Percentiles rank a stretch among this genome's conserved stretches.
phyloP scores from a whole-genome alignment of 805 yeast genomes.

The Ogataea zsoltii region DNA sequence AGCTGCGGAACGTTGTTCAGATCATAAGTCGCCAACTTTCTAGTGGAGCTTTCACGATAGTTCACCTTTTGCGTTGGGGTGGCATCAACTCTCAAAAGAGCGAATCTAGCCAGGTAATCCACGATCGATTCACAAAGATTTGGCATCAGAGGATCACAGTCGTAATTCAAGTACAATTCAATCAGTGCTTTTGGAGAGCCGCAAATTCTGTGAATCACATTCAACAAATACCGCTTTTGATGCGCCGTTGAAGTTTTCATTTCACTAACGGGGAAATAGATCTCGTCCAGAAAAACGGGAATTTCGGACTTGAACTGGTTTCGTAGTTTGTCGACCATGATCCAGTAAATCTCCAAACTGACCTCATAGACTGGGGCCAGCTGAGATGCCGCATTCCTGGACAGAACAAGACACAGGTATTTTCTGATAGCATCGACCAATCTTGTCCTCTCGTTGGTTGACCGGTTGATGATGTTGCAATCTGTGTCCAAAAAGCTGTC shows the following conservation, averaged over 20 bases:
- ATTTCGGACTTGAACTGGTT: constrained; percentile 89
- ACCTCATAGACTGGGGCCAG: constrained; percentile 90
- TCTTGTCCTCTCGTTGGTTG: constrained; percentile 54
- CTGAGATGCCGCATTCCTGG: constrained; percentile 91
- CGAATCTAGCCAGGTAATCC: constrained; percentile 71
- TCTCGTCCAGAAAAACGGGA: constrained; percentile 89
- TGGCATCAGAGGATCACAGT: constrained; percentile 80
- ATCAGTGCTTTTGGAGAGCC: constrained; percentile 88
- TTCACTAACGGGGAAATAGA: constrained; percentile 91
- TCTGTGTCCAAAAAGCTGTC: constrained; percentile 69
- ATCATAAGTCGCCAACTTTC: constrained; percentile 72
- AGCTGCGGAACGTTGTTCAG: constrained; percentile 72
- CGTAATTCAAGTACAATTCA: constrained; percentile 92
- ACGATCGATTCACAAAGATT: constrained; percentile 83
- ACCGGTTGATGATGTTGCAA: constrained; percentile 51
- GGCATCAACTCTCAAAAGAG: constrained; percentile 70
- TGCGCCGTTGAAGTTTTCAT: constrained; percentile 89
- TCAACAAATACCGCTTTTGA: constrained; percentile 84
- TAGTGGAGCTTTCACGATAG: constrained; percentile 50
- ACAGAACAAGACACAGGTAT: constrained; percentile 76
- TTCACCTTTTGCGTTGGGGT: constrained; percentile 65
- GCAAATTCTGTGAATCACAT: constrained; percentile 78
- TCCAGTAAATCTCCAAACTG: constrained; percentile 91
- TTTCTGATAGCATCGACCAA: constrained; percentile 81
- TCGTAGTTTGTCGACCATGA: constrained; percentile 78